Base-by-base conservation (phyloP, 371 early-diverging fungal species). In the Amoeboaphelidium occidentale region DNA sequence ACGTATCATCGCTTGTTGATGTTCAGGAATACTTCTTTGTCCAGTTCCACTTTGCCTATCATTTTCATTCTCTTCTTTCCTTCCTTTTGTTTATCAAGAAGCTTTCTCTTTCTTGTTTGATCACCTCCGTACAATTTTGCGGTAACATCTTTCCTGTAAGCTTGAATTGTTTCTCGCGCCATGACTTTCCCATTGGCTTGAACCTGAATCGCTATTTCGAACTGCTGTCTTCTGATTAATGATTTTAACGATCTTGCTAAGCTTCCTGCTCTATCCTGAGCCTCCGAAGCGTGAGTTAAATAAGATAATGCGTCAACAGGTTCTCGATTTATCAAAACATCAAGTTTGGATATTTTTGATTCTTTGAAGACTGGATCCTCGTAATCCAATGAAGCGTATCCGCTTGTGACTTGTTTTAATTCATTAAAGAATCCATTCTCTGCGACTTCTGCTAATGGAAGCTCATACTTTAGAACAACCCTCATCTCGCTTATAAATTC, bases 91-190 rank as follows among this genome's bases (percentile, higher is more conserved):
- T 79, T 81, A 47, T 84, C 78, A 47, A 90, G 55, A 23, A 90
- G 65, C 57, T 90, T 90, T 84, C 83, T 83, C 57, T 84, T 86
- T 20, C 90, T 67, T 0, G 86, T 81, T n/a, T 79, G 76, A 66
- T 90, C 90, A 23, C 87, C 87, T 42, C 90, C 90, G 60, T 89
- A 89, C 73, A 81, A 83, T 70, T 91, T 91, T 20, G 90, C 88
- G 12, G 84, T 86, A 23, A 91, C 92, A 57, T 91, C 83, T 57
- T 91, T 91, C n/a, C 87, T 66, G 52, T 81, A 52, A 0, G 89
- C 81, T 20, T 70, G 58, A 46, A 89, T 58, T 2, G 79, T 81
- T 58, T 96, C 96, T 43, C 94, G 59, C 2, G 92, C 82, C 26
- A 93, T 73, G 47, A 92, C 63, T 55, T 78, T 81, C 44, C 72